Evolutionary conservation across 1,284 basidiomycete genomes (phyloP).

Genomic region (Sphagnurus paluster): DNA sequence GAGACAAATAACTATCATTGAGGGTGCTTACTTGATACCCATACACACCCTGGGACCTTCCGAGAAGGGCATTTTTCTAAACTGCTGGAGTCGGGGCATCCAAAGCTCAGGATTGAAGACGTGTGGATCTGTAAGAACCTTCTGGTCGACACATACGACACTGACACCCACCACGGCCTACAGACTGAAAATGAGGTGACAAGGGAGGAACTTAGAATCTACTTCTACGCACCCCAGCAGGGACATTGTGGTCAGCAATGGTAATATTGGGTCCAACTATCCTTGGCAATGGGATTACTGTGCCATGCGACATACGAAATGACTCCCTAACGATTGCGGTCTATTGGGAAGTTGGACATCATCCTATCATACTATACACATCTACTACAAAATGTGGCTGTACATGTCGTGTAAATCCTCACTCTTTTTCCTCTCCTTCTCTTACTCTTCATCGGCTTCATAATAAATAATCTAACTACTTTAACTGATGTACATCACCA

Average conservation of each 20-base stretch:
- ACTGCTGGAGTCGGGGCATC: constrained; percentile 25
- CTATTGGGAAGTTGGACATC: constrained; percentile 16
- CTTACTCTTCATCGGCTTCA: too few relatives aligned
- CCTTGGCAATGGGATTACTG: constrained; percentile 33
- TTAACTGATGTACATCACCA: too few relatives aligned
- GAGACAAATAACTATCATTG: neutral
- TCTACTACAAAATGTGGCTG: too few relatives aligned
- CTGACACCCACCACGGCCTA: constrained; percentile 31
- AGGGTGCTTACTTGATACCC: constrained; percentile 29
- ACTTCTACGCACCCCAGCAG: constrained; percentile 32
- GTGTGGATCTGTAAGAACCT: constrained; percentile 32
- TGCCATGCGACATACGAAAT: constrained; percentile 31
- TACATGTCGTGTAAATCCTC: too few relatives aligned
- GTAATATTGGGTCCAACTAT: constrained; percentile 27
- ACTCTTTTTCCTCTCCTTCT: too few relatives aligned
- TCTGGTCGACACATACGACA: constrained; percentile 26
- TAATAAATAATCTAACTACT: too few relatives aligned
- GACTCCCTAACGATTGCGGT: constrained; percentile 35
- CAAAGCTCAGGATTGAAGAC: constrained; percentile 39
- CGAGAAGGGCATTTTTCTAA: constrained; percentile 36
- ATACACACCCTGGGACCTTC: constrained; percentile 37
- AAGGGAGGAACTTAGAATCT: neutral
- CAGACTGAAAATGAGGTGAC: neutral
- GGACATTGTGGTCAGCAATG: constrained; percentile 28
- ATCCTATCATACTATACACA: too few relatives aligned